A percentile compares a stretch with the other conserved stretches of the same genome.
These are phyloP conservation scores for Primulina tabacum DNA, from an alignment of 257 asterid genomes.

Conservation along the genomic window DNA sequence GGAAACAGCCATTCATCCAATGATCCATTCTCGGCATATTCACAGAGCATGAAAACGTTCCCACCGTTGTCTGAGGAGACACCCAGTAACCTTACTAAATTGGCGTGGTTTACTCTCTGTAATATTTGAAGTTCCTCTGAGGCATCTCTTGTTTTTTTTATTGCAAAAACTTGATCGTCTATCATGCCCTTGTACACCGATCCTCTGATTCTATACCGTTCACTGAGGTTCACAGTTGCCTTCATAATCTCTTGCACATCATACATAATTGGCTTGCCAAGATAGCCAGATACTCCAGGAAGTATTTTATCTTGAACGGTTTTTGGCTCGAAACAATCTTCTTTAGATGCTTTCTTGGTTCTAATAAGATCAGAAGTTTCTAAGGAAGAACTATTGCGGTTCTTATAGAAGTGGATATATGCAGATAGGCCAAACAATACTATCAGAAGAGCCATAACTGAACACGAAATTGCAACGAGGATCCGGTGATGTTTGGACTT, in stretches of 20 bases:
- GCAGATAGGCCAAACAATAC: conserved; percentile 22
- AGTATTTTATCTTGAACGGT: conserved; percentile 57
- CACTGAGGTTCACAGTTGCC: conserved; percentile 54
- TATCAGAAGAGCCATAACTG: conserved; percentile 28
- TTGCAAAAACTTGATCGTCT: conserved; percentile 41
- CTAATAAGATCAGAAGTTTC: conserved; percentile 31
- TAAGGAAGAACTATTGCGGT: conserved; percentile 28
- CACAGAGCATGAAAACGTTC: conserved; percentile 52
- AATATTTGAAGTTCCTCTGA: conserved; percentile 57
- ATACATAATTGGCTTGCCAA: neutral
- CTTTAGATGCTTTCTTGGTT: conserved; percentile 28
- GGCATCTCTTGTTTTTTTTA: conserved; percentile 56
- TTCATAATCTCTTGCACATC: conserved; percentile 46
- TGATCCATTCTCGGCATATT: conserved; percentile 66
- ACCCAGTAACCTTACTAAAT: conserved; percentile 64
- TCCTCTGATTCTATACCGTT: conserved; percentile 50
- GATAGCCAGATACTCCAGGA: conserved; percentile 60
- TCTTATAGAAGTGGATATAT: conserved; percentile 32
- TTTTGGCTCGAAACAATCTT: conserved; percentile 25
- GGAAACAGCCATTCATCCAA: conserved; percentile 55
- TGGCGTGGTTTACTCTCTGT: conserved; percentile 69
- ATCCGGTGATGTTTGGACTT: conserved; percentile 34
- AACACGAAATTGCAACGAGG: conserved; percentile 30
- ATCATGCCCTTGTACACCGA: conserved; percentile 59
- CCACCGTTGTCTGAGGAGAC: conserved; percentile 53